Evolutionary conservation across 306 rosid species (phyloP), one percentile per base, ranked within the genome.

Genomic region (Prunus fruticosa): DNA sequence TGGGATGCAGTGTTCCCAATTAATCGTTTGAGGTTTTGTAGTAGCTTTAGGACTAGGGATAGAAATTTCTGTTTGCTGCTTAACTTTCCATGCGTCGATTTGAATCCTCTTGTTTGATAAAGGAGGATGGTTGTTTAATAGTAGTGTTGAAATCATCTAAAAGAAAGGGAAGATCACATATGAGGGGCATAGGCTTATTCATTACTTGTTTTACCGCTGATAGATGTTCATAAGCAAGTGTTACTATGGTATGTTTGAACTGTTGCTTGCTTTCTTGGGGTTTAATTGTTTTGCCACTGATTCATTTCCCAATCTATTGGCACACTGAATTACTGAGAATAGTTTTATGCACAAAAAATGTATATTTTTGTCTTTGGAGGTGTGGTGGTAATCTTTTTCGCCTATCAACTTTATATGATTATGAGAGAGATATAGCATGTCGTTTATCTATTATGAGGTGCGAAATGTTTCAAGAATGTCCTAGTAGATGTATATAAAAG

Each of bases 221-320:
- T 13, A 3, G 4, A 54, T 5, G 12, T 43, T 8, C 43, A 51
- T 45, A 14, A 41, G 32, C 20, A 28, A 22, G 53, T 68, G 25
- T 72, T 38, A 46, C 60, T 67, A 8, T 20, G 30, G 38, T 64
- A 15, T 70, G 19, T 64, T 47, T 73, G 41, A 41, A 27, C 47
- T 67, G 53, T 75, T 66, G 66, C 64, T 57, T 50, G 56, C 53
- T 57, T 50, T 65, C n/a, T 10, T 27, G 69, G 47, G 65, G 11
- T 10, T 22, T 61, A 25, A 7, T 14, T 73, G 64, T 28, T 60
- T 75, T 25, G 12, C 63, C 51, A 32, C n/a, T 64, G 15, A 52
- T 68, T 22, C 69, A 28, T 64, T 30, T 27, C n/a, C 27, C 12
- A 8, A 28, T 56, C 41, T 52, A 12, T 14, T 66, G 27, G 4